phyloP scores from a whole-genome alignment of 2,329 filamentous ascomycete species.

The Rhynchosporium secalis region DNA sequence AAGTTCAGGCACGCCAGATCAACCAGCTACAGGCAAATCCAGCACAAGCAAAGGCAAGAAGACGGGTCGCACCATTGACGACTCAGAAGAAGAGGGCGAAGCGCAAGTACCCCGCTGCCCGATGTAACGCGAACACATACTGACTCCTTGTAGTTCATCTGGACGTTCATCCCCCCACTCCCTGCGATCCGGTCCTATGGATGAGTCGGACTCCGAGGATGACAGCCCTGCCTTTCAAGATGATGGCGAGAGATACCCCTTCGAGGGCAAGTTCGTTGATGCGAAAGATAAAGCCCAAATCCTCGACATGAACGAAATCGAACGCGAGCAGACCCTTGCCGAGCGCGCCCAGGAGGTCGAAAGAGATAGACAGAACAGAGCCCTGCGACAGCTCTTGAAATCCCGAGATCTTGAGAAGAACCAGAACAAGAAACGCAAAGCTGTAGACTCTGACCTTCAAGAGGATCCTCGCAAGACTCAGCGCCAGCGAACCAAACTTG shows the following conservation, averaged over 20 bases:
- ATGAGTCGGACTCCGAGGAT: constrained; percentile 80
- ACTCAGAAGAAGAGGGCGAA: constrained; percentile 79
- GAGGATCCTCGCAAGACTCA: constrained; percentile 74
- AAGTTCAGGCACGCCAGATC: constrained; percentile 54
- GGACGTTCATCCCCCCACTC: constrained; percentile 70
- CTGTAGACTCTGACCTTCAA: constrained; percentile 74
- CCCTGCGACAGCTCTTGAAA: constrained; percentile 74
- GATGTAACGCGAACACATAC: background rate
- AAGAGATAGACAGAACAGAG: constrained; percentile 76
- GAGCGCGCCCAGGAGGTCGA: constrained; percentile 83
- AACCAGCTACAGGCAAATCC: constrained; percentile 41
- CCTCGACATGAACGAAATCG: constrained; percentile 82
- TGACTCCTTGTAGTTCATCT: constrained; percentile 58
- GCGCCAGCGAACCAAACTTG: constrained; percentile 67
- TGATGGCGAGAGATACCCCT: constrained; percentile 71
- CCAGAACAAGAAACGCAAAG: constrained; percentile 70
- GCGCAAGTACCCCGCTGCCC: constrained; percentile 57
- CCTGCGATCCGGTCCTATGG: constrained; percentile 82
- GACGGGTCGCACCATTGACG: constrained; percentile 48
- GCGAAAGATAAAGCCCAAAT: constrained; percentile 75
- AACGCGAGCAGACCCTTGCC: constrained; percentile 86
- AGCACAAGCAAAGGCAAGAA: constrained; percentile 53
- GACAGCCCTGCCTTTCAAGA: constrained; percentile 55
- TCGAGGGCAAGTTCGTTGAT: constrained; percentile 82
- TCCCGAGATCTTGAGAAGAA: constrained; percentile 63